phyloP scores from a whole-genome alignment of 306 rosid genomes.

The Carpinus viminea region DNA sequence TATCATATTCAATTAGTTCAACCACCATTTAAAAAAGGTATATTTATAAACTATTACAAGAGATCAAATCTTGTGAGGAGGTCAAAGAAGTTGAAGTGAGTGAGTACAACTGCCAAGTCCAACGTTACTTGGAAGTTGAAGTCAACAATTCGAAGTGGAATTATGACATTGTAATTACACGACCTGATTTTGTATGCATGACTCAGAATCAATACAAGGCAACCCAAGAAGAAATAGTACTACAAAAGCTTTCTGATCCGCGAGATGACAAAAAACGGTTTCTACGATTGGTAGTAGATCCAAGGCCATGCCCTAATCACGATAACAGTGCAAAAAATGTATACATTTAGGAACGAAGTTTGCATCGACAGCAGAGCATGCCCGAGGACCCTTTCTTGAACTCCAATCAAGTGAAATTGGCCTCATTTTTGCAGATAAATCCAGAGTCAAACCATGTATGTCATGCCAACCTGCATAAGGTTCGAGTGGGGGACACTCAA shows the following conservation, averaged over 20 bases:
- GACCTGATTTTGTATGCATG: not conserved
- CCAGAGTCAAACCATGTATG: constrained; percentile 84
- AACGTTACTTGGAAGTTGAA: not conserved
- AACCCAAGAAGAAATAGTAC: constrained; percentile 4
- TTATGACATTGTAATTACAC: not conserved
- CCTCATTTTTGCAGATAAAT: constrained; percentile 32
- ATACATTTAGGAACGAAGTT: constrained; percentile 11
- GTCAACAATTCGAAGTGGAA: not conserved
- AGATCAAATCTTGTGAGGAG: not conserved
- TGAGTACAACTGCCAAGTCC: not conserved
- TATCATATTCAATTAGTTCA: no score
- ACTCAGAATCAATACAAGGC: constrained; percentile 17
- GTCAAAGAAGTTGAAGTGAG: no score
- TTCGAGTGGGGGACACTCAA: constrained; percentile 91
- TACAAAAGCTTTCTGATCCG: constrained; percentile 9
- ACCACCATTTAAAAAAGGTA: no score
- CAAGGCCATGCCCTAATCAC: constrained; percentile 22
- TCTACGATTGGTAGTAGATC: constrained; percentile 15
- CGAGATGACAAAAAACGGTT: constrained; percentile 8
- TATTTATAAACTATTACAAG: not conserved
- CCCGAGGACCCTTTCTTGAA: not conserved
- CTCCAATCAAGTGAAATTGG: not conserved
- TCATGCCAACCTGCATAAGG: constrained; percentile 97
- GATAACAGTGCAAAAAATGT: constrained; percentile 4
- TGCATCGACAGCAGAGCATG: not conserved